These are phyloP conservation scores for Spizellomyces punctatus DNA, from an alignment of 192 early-diverging fungal genomes.

Conservation along the genomic window DNA sequence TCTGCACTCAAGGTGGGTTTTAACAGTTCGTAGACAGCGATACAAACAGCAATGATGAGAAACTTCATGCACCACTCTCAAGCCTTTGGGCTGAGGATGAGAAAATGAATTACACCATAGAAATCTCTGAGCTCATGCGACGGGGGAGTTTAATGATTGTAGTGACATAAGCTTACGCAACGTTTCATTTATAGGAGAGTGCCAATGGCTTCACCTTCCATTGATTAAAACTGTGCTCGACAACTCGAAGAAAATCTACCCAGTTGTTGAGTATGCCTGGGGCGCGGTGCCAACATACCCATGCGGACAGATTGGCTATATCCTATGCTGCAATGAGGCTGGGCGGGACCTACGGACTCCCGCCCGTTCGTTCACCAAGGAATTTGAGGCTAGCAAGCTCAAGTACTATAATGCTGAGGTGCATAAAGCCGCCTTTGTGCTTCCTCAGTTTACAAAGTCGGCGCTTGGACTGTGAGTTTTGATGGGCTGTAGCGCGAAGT, in stretches of 20 bases:
- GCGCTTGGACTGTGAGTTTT: constrained; percentile 41
- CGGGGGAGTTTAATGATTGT: background rate
- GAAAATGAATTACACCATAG: constrained; percentile 33
- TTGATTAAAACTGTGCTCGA: constrained; percentile 90
- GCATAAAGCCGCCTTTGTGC: constrained; percentile 87
- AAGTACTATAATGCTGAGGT: constrained; percentile 95
- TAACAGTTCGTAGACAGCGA: background rate
- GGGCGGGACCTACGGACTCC: constrained; percentile 76
- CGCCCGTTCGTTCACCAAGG: constrained; percentile 69
- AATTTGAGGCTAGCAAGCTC: constrained; percentile 81
- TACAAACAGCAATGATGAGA: constrained; percentile 38
- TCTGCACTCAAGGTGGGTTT: constrained; percentile 88
- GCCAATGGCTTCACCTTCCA: constrained; percentile 95
- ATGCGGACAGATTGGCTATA: constrained; percentile 94
- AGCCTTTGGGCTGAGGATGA: constrained; percentile 31
- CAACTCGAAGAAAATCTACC: constrained; percentile 81
- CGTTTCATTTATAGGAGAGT: constrained; percentile 69
- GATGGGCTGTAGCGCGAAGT: background rate
- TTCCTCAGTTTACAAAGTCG: constrained; percentile 89
- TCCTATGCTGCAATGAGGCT: constrained; percentile 88
- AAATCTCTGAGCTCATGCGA: constrained; percentile 14
- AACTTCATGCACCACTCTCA: constrained; percentile 53
- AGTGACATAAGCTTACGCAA: background rate
- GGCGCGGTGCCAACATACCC: constrained; percentile 97
- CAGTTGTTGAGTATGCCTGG: constrained; percentile 92